Conservation (phyloP, 257 asterid species). For the Solanum chiquidenum region DNA sequence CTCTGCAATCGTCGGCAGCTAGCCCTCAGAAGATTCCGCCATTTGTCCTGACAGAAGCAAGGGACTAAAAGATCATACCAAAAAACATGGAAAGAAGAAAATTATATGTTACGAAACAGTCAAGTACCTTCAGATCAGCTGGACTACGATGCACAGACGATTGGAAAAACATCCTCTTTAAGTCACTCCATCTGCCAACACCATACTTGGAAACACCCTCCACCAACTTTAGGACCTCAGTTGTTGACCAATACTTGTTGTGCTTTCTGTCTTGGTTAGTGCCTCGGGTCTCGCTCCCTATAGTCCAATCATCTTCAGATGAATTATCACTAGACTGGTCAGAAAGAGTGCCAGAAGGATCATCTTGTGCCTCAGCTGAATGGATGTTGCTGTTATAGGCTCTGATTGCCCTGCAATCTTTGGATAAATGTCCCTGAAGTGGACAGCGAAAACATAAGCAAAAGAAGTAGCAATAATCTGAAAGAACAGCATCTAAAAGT, state of each 20-base stretch:
- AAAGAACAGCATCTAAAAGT: not conserved
- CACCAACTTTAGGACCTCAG: slow-evolving; percentile 8
- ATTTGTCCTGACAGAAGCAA: slow-evolving; percentile 7
- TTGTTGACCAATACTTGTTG: not conserved
- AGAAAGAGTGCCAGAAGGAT: not conserved
- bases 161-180: not conserved
- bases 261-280: not conserved
- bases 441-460: not conserved
- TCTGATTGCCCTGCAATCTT: not conserved
- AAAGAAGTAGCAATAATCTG: not conserved
- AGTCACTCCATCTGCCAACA: slow-evolving; percentile 7
- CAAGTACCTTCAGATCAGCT: slow-evolving; percentile 1
- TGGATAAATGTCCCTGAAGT: not conserved
- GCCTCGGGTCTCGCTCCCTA: not conserved
- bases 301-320: slow-evolving; percentile 1
- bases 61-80: not conserved
- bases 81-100: not conserved
- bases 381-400: not conserved
- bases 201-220: slow-evolving; percentile 10
- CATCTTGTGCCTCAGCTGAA: not conserved
- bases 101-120: not conserved
- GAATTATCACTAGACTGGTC: not conserved
- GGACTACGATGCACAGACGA: not conserved
- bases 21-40: slow-evolving; percentile 9
- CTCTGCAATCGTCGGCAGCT: not conserved